Percentiles rank a stretch among this genome's conserved stretches.
phyloP scores from a whole-genome alignment of 2,329 filamentous ascomycete species.

The Diaporthe eres region DNA sequence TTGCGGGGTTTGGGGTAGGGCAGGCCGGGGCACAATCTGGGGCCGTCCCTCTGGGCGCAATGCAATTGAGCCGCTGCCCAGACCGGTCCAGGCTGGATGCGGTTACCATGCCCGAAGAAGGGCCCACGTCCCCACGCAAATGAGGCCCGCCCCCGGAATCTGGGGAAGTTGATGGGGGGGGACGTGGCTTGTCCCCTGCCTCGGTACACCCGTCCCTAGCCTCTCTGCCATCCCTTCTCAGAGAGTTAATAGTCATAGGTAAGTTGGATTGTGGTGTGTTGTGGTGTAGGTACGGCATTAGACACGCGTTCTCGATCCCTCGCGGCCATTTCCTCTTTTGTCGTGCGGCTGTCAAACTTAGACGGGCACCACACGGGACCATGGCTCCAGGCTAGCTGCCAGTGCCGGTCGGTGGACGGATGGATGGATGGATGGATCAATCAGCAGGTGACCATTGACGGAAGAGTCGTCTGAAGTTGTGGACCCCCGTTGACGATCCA shows the following conservation, averaged over 20 bases:
- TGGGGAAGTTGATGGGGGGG: conserved; percentile 11
- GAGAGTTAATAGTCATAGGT: background rate
- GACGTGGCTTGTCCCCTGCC: conserved; percentile 15
- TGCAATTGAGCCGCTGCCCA: conserved; percentile 30
- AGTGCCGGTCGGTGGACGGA: background rate
- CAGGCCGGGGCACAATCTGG: conserved; percentile 7
- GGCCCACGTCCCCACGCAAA: background rate
- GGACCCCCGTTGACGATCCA: background rate
- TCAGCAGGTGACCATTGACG: background rate
- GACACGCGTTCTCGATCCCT: conserved; percentile 11
- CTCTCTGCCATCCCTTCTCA: background rate
- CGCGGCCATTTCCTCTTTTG: conserved; percentile 32
- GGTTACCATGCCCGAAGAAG: conserved; percentile 11
- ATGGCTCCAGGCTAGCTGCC: background rate
- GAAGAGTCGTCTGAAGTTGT: background rate
- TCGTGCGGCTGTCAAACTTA: conserved; percentile 7
- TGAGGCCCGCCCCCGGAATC: conserved; percentile 23
- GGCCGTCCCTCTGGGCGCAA: conserved; percentile 21
- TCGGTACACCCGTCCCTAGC: background rate
- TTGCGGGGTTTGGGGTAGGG: conserved; percentile 25
- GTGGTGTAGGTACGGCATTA: background rate
- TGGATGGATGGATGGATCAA: background rate
- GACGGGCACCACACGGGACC: background rate
- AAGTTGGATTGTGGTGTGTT: background rate
- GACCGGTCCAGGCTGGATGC: conserved; percentile 4